Evolutionary conservation across 768 basidiomycete species (phyloP), one percentile per base, ranked within the genome.

Genomic region (Kwoniella mangroviensis): DNA sequence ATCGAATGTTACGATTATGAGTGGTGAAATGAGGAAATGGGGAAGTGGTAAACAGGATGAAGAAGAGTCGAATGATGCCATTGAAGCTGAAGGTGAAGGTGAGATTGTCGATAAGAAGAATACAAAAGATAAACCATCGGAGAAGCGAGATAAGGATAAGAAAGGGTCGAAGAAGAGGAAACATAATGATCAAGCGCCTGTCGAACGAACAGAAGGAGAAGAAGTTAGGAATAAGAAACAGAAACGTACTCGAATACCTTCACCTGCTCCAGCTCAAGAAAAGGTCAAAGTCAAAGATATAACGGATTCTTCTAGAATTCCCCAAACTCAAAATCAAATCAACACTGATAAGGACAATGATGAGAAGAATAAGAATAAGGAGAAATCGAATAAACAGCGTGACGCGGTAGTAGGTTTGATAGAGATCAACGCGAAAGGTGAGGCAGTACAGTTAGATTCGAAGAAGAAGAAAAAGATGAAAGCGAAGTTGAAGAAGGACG

Each of bases 361-460:
- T 41, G 58, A 24, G 21, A n/a, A 12, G 15, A 24, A 42, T 19
- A 43, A 19, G 34, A 17, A 61, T 17, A 61, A 43, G 19, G 42
- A 64, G n/a, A 64, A 54, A 49, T 54, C 51, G 22, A 45, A 12
- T 15, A 52, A 51, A n/a, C 21, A 57, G 41, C 54, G 53, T 40
- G 72, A 73, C 34, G 72, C 77, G 6, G 72, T 80, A 0, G 68
- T 80, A 21, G 67, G 71, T 12, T 72, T 80, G 4, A 70, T 78
- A 22, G 77, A 78, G 19, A 69, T 78, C 10, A 67, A 57, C 67
- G 72, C 52, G 61, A 54, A 59, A 10, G 68, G 68, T 13, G 54
- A 69, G 59, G 68, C 63, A 22, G 45, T 69, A 22, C 55, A 65
- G 52, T 42, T 65, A 26, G 64, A 57, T 42, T 59, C 69, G 2